Conservation (phyloP, 495 filamentous ascomycete species). For the Xylaria cubensis region DNA sequence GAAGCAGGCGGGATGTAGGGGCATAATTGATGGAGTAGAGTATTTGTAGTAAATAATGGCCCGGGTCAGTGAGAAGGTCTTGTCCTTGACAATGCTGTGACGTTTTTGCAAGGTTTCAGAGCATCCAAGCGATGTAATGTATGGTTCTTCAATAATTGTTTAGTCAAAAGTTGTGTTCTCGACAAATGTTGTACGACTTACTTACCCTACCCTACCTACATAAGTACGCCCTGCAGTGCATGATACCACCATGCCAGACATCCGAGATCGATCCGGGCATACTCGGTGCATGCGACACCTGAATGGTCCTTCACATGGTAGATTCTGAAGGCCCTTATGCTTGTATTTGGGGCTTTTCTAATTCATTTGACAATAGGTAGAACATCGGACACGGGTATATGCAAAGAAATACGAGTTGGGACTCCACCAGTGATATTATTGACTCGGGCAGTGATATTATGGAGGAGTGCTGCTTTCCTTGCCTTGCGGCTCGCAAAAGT, state of each 20-base stretch:
- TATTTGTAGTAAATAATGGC: conserved; percentile 28
- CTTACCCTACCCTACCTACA: conserved; percentile 18
- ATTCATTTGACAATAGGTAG: not conserved
- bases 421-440: not conserved
- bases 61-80: not conserved
- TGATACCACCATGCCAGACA: conserved; percentile 20
- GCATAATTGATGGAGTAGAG: conserved; percentile 6
- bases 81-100: conserved; percentile 12
- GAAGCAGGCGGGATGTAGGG: conserved; percentile 2
- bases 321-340: not conserved
- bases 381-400: not conserved
- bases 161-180: conserved; percentile 2
- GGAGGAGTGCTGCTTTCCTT: not conserved
- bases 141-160: conserved; percentile 14
- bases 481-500: not conserved
- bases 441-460: no score
- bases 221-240: conserved; percentile 12
- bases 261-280: conserved; percentile 21
- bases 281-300: conserved; percentile 13
- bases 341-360: not conserved
- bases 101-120: not conserved
- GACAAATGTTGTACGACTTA: conserved; percentile 21
- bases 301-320: conserved; percentile 1
- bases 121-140: conserved; percentile 9
- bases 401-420: not conserved